Evolutionary conservation across 139 green algal species (phyloP), one percentile per base, ranked within the genome.

Genomic region (Micractinium sp.): DNA sequence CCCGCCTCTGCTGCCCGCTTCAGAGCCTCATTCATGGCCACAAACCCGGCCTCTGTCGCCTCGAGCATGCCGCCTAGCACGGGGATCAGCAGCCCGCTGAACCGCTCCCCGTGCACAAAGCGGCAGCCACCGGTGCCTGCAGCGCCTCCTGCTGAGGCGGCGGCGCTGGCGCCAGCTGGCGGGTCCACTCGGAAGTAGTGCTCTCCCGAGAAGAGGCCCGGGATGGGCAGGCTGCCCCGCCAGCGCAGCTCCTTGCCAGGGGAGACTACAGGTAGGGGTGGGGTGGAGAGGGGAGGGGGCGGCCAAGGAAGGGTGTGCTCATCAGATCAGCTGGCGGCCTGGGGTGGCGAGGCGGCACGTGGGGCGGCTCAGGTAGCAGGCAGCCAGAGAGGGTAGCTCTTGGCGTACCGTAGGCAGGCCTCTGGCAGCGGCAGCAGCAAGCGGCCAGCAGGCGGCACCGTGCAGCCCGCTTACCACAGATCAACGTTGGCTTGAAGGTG

Each of bases 41-140:
- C n/a, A 31, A 88, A 88, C 1, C 83, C 83, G 16, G 41, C 23
- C 83, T 88, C 83, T 3, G 67, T 88, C 18, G 33, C 67, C 3
- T 31, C n/a, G 38, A 88, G 67, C 38, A 88, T 81, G 39, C 83
- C 83, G 12, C 69, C 69, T 0, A 81, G 0, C 35, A 88, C 7
- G 19, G 83, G 83, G 36, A 81, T 18, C 35, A 88, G 83, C 67
- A 88, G 67, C 19, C 83, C 83, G 25, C 31, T 66, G 69, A 88
- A 88, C 2, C 71, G 2, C 67, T 88, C 83, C 36, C 83, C 83
- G 39, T 88, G 83, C 29, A 67, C 36, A 31, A 88, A 69, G 66
- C 71, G 66, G 78, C 25, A 66, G 36, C 35, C 36, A 27, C 33
- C 35, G 31, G 3, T 29, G 71, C 71, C 67, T 56, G 47, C 47